Evolutionary conservation across 2,329 filamentous ascomycete species (phyloP), one percentile per base, ranked within the genome.

Genomic region (Daldinia sp.): DNA sequence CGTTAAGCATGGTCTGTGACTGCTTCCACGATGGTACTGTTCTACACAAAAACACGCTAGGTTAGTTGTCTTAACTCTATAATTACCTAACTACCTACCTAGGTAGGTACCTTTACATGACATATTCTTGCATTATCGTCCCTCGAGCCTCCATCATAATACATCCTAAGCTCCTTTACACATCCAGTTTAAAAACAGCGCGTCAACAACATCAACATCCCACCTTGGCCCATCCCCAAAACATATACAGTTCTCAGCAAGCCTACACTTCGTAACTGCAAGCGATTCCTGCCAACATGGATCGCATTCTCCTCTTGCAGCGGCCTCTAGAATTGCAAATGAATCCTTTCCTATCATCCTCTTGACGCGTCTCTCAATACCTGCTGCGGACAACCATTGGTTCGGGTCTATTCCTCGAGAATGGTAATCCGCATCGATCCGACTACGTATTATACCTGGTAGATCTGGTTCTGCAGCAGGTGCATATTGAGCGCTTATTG

Each of bases 211-310:
- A 46, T 71, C 59, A n/a, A 71, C 60, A 39, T 46, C 60, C 65
- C 70, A 72, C 42, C 70, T 68, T 4, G 68, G 70, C 23, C 65
- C 68, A 51, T 72, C 70, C 12, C 70, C 68, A 30, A 71, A 72
- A 42, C 70, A 72, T 41, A 72, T 42, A n/a, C 51, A 61, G 15
- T 65, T 67, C 20, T 72, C 70, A 3, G 61, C 35, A 20, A 71
- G 67, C 33, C 33, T 71, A 37, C 70, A 71, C 35, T 63, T 44
- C 12, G 68, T 51, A 3, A 23, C 37, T 26, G 63, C 60, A 7
- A 68, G 26, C 1, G 46, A 30, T 3, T 50, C 46, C 2, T 12
- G 46, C 5, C 30, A 33, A 6, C 6, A 50, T 13, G 26, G 3
- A 5, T 18, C 9, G 6, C 46, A 26, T 50, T 50, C 46, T 33